These are phyloP conservation scores for Hypomontagnella submonticulosa DNA, from an alignment of 495 filamentous ascomycete genomes.

Conservation along the genomic window DNA sequence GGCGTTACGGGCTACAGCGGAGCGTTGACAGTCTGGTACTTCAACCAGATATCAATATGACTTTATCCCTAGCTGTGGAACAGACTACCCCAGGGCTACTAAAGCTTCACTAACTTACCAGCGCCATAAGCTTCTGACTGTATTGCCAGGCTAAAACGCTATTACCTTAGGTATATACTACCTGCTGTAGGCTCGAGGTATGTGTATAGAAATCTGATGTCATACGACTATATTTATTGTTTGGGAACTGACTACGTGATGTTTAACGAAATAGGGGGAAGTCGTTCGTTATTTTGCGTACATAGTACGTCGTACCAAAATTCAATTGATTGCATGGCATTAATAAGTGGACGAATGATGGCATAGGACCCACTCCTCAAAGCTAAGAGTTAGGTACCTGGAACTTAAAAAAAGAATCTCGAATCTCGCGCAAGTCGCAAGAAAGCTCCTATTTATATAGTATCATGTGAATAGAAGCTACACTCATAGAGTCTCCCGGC, in stretches of 20 bases:
- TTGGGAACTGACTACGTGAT: constrained; percentile 1
- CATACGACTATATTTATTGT: background rate
- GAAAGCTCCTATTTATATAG: background rate
- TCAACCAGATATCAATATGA: constrained; percentile 5
- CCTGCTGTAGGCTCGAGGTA: background rate
- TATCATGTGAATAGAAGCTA: too few relatives aligned
- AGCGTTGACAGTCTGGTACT: constrained; percentile 26
- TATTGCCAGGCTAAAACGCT: too few relatives aligned
- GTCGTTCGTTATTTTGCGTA: background rate
- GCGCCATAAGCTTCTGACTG: too few relatives aligned
- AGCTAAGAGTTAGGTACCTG: constrained; percentile 7
- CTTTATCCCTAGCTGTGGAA: background rate
- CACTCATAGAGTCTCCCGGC: too few relatives aligned
- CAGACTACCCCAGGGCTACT: too few relatives aligned
- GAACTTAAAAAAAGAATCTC: constrained; percentile 21
- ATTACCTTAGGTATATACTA: too few relatives aligned
- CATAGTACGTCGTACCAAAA: constrained; percentile 2
- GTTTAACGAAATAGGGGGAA: background rate
- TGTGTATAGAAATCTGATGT: constrained; percentile 1
- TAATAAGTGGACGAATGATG: constrained; percentile 25
- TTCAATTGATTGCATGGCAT: background rate
- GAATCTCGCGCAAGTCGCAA: constrained; percentile 22
- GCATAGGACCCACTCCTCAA: constrained; percentile 18
- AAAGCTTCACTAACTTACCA: too few relatives aligned
- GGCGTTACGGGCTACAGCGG: constrained; percentile 16